phyloP scores from a whole-genome alignment of 2,329 filamentous ascomycete species.

The Colletotrichum endophyticum region DNA sequence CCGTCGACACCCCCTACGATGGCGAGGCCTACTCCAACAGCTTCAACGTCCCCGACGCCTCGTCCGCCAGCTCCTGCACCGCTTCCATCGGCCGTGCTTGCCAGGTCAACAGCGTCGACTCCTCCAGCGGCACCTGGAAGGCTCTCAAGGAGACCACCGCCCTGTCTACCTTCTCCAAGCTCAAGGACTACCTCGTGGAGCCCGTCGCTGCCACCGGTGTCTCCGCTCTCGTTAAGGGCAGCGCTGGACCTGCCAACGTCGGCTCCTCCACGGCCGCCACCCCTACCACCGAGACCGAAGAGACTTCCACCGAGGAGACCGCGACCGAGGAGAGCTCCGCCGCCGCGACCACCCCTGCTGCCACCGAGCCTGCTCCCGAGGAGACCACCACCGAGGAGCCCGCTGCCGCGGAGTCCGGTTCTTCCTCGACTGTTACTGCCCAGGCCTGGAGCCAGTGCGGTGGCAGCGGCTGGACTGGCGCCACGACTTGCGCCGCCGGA shows the following conservation, averaged over 20 bases:
- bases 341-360: background rate
- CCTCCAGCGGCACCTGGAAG: conserved; percentile 25
- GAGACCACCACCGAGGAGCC: background rate
- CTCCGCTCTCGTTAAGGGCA: conserved; percentile 24
- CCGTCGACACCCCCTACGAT: conserved; percentile 36
- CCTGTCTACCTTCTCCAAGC: conserved; percentile 16
- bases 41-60: conserved; percentile 26
- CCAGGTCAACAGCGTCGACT: conserved; percentile 8
- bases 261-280: conserved; percentile 6
- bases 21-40: conserved; percentile 25
- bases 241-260: conserved; percentile 28
- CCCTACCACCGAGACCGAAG: background rate
- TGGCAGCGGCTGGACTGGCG: conserved; percentile 26
- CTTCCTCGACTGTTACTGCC: background rate
- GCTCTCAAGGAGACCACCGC: conserved; percentile 23
- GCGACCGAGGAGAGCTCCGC: background rate
- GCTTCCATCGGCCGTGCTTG: conserved; percentile 8
- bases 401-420: background rate
- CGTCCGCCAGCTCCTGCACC: conserved; percentile 14
- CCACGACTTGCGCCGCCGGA: conserved; percentile 28
- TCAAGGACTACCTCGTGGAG: conserved; percentile 25
- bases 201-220: conserved; percentile 29
- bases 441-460: conserved; percentile 28
- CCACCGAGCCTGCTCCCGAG: background rate
- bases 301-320: background rate